A percentile compares a stretch with the other conserved stretches of the same genome.
These are phyloP conservation scores for Zygosaccharomyces sapae DNA, from an alignment of 1,139 yeast species.

Conservation along the genomic window DNA sequence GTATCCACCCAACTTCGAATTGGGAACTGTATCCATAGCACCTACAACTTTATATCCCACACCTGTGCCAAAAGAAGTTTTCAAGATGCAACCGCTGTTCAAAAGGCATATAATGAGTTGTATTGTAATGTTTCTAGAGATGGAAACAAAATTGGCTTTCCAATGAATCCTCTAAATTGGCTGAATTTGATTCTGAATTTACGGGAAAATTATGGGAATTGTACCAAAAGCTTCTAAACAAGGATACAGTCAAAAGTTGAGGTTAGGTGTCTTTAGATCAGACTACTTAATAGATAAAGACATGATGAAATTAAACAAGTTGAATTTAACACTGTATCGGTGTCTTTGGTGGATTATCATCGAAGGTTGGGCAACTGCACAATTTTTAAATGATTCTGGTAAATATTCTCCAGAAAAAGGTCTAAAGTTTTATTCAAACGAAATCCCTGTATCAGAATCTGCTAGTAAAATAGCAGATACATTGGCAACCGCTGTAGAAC, in stretches of 20 bases:
- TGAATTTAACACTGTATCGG: slow-evolving; percentile 93
- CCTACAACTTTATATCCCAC: slow-evolving; percentile 91
- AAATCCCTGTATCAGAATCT: slow-evolving; percentile 67
- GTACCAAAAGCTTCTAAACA: slow-evolving; percentile 45
- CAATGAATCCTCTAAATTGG: slow-evolving; percentile 50
- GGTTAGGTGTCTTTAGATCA: slow-evolving; percentile 83
- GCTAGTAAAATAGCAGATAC: slow-evolving; percentile 61
- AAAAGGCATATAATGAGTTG: slow-evolving; percentile 62
- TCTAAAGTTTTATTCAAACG: slow-evolving; percentile 41
- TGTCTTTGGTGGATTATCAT: slow-evolving; percentile 90
- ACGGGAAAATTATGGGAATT: slow-evolving; percentile 73
- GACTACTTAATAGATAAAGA: slow-evolving; percentile 75
- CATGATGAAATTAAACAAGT: slow-evolving; percentile 70
- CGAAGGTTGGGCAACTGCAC: slow-evolving; percentile 76
- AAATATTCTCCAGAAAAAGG: slow-evolving; percentile 42
- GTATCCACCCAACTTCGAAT: slow-evolving; percentile 57
- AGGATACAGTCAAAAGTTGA: slow-evolving; percentile 63
- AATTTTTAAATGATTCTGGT: slow-evolving; percentile 55
- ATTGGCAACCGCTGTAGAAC: slow-evolving; percentile 57
- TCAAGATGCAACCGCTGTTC: slow-evolving; percentile 63
- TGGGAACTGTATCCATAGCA: slow-evolving; percentile 53
- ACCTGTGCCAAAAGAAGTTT: slow-evolving; percentile 68
- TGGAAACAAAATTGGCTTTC: slow-evolving; percentile 56
- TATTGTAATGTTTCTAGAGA: slow-evolving; percentile 62
- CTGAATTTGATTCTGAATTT: slow-evolving; percentile 64